A percentile compares a stretch with the other conserved stretches of the same genome.
Conservation (phyloP, 345 rosid species). For the Arabis alpina region DNA sequence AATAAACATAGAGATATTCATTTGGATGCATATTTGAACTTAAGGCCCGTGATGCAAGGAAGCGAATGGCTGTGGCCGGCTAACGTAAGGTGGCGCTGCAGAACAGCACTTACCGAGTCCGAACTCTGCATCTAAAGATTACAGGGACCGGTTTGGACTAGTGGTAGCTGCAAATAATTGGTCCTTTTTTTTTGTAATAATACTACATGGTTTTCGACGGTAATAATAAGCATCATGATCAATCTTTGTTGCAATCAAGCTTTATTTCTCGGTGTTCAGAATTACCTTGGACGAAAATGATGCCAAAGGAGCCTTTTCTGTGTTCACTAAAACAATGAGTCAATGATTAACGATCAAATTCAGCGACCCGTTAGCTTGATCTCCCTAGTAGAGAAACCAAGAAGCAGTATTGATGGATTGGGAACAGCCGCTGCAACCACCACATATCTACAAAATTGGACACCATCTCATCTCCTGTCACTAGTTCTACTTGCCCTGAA, state of each 20-base stretch:
- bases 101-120: constrained; percentile 8
- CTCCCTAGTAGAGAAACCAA: too few species aligned
- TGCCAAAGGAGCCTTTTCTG: too few species aligned
- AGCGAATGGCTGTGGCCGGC: constrained; percentile 34
- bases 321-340: too few species aligned
- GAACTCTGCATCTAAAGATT: neutral
- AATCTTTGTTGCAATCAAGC: neutral
- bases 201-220: neutral
- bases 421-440: too few species aligned
- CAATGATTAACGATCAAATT: too few species aligned
- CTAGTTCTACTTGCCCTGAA: too few species aligned
- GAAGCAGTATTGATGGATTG: too few species aligned
- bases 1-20: neutral
- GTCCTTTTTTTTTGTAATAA: neutral
- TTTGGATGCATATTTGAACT: constrained; percentile 15
- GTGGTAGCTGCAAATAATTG: neutral
- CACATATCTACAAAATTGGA: too few species aligned
- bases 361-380: too few species aligned
- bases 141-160: neutral
- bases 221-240: neutral
- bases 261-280: neutral
- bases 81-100: neutral
- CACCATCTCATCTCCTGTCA: too few species aligned
- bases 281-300: too few species aligned
- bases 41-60: constrained; percentile 34